Evolutionary conservation across 1,284 basidiomycete species (phyloP), one percentile per base, ranked within the genome.

Genomic region (Trichosporon faecale): DNA sequence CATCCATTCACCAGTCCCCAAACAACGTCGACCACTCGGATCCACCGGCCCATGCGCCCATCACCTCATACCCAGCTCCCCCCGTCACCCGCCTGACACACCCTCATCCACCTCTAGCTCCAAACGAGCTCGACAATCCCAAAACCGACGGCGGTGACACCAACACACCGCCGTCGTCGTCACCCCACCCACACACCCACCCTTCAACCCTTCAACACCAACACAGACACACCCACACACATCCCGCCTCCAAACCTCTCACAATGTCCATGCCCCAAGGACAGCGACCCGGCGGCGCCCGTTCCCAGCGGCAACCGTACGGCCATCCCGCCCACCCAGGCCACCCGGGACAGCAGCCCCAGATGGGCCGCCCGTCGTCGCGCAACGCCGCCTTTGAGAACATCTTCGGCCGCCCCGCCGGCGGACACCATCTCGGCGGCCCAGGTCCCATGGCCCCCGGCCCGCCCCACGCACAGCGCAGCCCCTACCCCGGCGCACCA

Each of bases 401-500:
- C 72, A 84, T 84, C 74, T 84, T 84, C 71, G 83, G 83, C 18
- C 67, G 82, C 31, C 80, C 82, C 25, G 78, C 82, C 5, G 81
- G 76, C 6, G 79, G 75, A 0, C 83, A 84, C 76, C 83, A 84
- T 66, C 69, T 80, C 40, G 76, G 76, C 33, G 27, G 27, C 55
- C 76, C 76, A 31, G 70, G 37, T 9, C 66, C 70, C 18, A 66
- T 68, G 12, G 66, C 66, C 2, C 64, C 29, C 61, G 60, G 57
- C 31, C 63, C 16, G 52, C 57, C 44, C 44, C 65, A 37, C 60
- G 49, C 29, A 49, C 40, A 21, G 11, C 64, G 49, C 49, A 18
- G 23, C n/a, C 40, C 57, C 9, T 31, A 31, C 55, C 27, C 23
- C 25, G 63, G 52, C 8, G 57, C 60, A 25, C 37, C 37, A 16